phyloP scores from a whole-genome alignment of 352 stramenopile genomes.

The Pythium monospermum region DNA sequence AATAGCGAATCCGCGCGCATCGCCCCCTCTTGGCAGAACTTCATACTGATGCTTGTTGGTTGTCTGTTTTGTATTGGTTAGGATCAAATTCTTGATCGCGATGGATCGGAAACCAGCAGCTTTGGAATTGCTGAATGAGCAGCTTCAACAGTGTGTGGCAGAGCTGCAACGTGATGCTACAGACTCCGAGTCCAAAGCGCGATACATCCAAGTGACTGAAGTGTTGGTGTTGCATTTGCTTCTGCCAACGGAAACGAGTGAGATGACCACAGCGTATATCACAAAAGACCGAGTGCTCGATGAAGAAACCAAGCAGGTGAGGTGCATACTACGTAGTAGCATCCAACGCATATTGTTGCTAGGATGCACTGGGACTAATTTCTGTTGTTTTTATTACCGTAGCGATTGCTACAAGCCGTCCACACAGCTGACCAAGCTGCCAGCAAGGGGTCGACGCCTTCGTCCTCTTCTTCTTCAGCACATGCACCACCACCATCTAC shows the following conservation, averaged over 20 bases:
- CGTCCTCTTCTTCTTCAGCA: too few relatives aligned
- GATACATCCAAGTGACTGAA: slow-evolving; percentile 24
- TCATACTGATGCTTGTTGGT: neutral
- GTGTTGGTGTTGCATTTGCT: slow-evolving; percentile 46
- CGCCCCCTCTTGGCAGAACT: too few relatives aligned
- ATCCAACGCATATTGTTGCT: neutral
- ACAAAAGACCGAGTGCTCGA: slow-evolving; percentile 34
- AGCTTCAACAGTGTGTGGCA: slow-evolving; percentile 18
- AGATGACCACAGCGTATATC: too few relatives aligned
- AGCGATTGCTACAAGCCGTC: neutral
- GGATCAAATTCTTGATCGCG: slow-evolving; percentile 58
- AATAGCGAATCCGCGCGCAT: too few relatives aligned
- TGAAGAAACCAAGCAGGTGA: slow-evolving; percentile 39
- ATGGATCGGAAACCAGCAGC: slow-evolving; percentile 43
- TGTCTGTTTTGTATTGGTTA: slow-evolving; percentile 2
- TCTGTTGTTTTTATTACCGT: too few relatives aligned
- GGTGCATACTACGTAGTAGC: neutral
- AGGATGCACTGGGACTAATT: neutral
- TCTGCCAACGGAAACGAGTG: slow-evolving; percentile 38
- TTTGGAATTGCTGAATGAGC: slow-evolving; percentile 23
- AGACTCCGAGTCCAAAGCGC: neutral
- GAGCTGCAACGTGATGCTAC: neutral
- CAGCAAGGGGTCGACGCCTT: neutral
- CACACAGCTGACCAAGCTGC: neutral
- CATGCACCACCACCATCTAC: neutral